These are phyloP conservation scores for Mortierella sp. DNA, from an alignment of 371 early-diverging fungal genomes.

Conservation along the genomic window DNA sequence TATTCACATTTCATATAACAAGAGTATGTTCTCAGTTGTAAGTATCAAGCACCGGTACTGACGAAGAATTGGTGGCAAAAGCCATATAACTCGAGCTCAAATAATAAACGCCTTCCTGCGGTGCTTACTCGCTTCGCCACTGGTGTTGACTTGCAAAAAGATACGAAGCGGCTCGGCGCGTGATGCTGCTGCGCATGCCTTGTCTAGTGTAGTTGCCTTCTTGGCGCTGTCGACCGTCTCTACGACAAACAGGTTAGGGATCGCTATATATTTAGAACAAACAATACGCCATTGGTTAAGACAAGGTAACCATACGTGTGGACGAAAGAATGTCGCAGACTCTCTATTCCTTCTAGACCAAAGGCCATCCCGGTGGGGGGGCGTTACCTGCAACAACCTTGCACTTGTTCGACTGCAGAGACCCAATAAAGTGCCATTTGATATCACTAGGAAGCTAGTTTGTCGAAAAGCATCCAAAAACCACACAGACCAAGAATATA, in stretches of 20 bases:
- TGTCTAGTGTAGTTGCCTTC: slow-evolving; percentile 87
- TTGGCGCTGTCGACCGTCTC: slow-evolving; percentile 92
- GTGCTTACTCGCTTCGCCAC: slow-evolving; percentile 84
- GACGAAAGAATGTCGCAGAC: neutral
- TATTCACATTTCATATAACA: slow-evolving; percentile 34
- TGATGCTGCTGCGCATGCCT: slow-evolving; percentile 68
- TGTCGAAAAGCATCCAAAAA: neutral
- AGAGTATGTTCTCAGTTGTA: neutral
- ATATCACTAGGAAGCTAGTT: slow-evolving; percentile 77
- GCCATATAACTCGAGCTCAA: neutral
- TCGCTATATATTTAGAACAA: slow-evolving; percentile 60
- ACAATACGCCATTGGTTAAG: neutral
- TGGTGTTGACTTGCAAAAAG: slow-evolving; percentile 96
- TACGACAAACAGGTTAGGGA: slow-evolving; percentile 91
- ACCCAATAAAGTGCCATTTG: slow-evolving; percentile 98
- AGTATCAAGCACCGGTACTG: too few relatives aligned
- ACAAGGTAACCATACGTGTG: neutral
- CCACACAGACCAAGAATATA: slow-evolving; percentile 36
- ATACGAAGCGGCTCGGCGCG: slow-evolving; percentile 75
- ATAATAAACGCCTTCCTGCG: neutral
- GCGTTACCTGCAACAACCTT: slow-evolving; percentile 79
- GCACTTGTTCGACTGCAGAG: slow-evolving; percentile 96
- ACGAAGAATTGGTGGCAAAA: neutral
- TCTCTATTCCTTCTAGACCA: neutral
- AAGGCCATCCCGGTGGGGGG: too few relatives aligned